Conservation (phyloP, 345 rosid genomes). For the Euphorbia pulcherrima region DNA sequence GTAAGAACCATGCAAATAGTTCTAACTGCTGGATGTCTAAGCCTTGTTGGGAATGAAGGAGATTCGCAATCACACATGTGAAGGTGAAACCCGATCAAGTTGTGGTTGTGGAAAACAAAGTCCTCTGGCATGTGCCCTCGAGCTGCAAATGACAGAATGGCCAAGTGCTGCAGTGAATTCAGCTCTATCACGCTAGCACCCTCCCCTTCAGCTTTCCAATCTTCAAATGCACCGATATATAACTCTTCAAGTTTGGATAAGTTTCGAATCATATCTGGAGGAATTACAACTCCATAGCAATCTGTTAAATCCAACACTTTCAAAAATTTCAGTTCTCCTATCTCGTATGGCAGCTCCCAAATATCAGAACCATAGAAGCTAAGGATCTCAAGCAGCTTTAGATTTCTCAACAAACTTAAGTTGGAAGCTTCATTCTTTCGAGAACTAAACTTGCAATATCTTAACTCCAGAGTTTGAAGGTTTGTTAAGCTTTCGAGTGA, state of each 20-base stretch:
- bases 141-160: not conserved
- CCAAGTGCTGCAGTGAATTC: conserved; percentile 4
- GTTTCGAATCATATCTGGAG: not conserved
- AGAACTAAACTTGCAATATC: not conserved
- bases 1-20: not conserved
- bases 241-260: conserved; percentile 13
- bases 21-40: not conserved
- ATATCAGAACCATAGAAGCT: not conserved
- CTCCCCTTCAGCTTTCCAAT: not conserved
- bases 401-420: not conserved
- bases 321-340: not conserved
- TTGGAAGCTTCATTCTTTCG: not conserved
- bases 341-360: not conserved
- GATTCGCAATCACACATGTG: not conserved
- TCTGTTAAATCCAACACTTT: not conserved
- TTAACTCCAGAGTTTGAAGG: conserved; percentile 2
- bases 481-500: conserved; percentile 4
- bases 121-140: not conserved
- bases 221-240: not conserved
- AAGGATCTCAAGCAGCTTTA: conserved; percentile 6
- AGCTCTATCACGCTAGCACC: conserved; percentile 1
- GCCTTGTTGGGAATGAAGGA: not conserved
- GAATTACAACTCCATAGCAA: not conserved
- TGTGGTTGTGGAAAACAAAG: not conserved
- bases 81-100: not conserved